Base-by-base conservation (phyloP, 2,329 filamentous ascomycete genomes). In the Fusarium sp. region DNA sequence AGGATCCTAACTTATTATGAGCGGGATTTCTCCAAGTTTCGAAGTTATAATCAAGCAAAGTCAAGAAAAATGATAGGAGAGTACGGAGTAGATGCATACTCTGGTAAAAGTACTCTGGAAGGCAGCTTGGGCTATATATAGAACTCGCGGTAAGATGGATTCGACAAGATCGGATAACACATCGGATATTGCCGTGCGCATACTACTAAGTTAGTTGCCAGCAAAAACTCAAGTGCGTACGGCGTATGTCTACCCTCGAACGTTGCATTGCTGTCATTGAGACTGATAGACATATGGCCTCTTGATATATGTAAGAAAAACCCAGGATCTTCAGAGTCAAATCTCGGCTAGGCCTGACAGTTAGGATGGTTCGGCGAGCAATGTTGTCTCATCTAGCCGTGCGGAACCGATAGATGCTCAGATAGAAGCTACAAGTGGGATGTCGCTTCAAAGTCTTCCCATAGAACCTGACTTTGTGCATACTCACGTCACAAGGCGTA, bases 261-360 rank as follows among this genome's bases (percentile, higher is more conserved):
- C 23, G 12, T 17, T 28, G 20, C 8, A n/a, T 20, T 15, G 20
- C 36, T 23, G n/a, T 20, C 17, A 38, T 15, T 46, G 36, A 19
- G 12, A 36, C 9, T 10, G 11, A 28, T 19, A 34, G 20, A 34
- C 28, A 55, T 34, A 28, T 30, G 19, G 26, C 12, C 28, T 14
- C 9, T 28, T n/a, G n/a, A 46, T 40, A 46, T 55, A 26, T 24
- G 17, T 21, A 42, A 21, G 21, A 34, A 10, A 40, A 21, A n/a
- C 11, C 7, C 28, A 51, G 53, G 36, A n/a, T 43, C 42, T 19
- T 15, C 19, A 20, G 6, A 19, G 12, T 7, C 51, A 46, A 58
- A 56, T 48, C 14, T 59, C 43, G 42, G 36, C 56, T 59, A 43
- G 28, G 28, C 15, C 23, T 43, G 23, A 38, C 34, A 8, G 34